A percentile compares a stretch with the other conserved stretches of the same genome.
Evolutionary conservation across 345 rosid species (phyloP).

Genomic region (Brassica cretica): DNA sequence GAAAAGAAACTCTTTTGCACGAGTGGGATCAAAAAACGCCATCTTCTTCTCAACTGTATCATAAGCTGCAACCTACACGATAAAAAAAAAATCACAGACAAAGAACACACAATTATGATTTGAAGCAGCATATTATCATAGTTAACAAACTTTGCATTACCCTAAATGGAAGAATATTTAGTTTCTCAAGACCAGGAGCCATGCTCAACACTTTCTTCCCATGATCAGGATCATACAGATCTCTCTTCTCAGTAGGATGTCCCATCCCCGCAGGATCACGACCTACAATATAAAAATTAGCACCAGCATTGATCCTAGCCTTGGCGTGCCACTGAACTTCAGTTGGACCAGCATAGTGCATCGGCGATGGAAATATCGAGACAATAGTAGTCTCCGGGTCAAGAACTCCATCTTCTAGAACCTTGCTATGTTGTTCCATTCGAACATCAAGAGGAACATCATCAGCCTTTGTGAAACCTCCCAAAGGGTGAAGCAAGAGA

Average conservation of each 20-base stretch:
- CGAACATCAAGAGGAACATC: conserved; percentile 94
- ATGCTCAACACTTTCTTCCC: conserved; percentile 97
- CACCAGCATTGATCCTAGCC: conserved; percentile 94
- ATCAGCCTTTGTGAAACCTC: conserved; percentile 93
- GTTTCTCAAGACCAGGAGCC: conserved; percentile 97
- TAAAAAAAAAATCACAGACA: not conserved
- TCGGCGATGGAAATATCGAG: conserved; percentile 90
- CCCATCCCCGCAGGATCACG: conserved; percentile 99
- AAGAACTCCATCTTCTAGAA: conserved; percentile 87
- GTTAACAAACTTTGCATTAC: conserved; percentile 38
- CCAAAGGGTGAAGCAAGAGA: conserved; percentile 89
- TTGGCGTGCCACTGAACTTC: conserved; percentile 99
- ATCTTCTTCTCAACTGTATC: conserved; percentile 76
- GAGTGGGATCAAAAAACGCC: conserved; percentile 92
- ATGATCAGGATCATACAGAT: conserved; percentile 91
- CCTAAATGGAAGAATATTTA: conserved; percentile 92
- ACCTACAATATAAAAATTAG: conserved; percentile 94
- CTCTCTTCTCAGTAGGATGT: conserved; percentile 93
- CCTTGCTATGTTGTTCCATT: conserved; percentile 96
- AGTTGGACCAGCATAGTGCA: conserved; percentile 99
- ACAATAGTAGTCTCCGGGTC: conserved; percentile 90
- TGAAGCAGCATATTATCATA: not conserved
- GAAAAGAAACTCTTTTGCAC: conserved; percentile 87
- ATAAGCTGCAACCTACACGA: conserved; percentile 85
- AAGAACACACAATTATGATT: not conserved